These are phyloP conservation scores for Chamaecyparis obtusa DNA, from an alignment of 75 land plant genomes.

Conservation along the genomic window DNA sequence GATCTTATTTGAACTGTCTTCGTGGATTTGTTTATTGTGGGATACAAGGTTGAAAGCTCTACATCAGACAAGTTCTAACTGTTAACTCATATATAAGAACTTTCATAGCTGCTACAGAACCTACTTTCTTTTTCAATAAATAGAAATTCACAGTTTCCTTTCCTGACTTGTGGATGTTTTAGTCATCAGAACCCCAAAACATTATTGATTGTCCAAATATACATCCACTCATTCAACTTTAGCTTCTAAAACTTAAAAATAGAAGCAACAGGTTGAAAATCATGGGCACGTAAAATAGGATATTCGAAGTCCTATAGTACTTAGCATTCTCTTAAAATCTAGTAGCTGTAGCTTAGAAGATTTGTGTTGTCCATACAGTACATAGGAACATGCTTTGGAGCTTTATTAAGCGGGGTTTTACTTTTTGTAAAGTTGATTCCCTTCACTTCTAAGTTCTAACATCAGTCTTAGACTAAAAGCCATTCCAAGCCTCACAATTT, in stretches of 20 bases:
- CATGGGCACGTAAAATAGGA: not conserved
- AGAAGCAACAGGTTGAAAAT: not conserved
- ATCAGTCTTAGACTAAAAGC: not conserved
- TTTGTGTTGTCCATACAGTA: not conserved
- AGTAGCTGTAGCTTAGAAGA: not conserved
- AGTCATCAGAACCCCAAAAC: not conserved
- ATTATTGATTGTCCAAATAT: not conserved
- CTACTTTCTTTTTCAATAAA: not conserved
- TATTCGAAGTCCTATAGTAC: not conserved
- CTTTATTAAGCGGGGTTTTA: not conserved
- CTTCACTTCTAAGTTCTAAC: not conserved
- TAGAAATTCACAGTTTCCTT: not conserved
- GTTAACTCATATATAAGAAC: too few relatives aligned
- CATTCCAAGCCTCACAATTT: too few relatives aligned
- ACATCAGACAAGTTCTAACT: not conserved
- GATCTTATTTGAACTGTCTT: not conserved
- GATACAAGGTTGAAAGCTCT: not conserved
- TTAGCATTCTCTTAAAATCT: not conserved
- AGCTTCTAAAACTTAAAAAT: not conserved
- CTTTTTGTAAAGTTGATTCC: not conserved
- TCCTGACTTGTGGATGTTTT: not conserved
- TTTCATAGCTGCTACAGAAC: not conserved
- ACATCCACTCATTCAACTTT: not conserved
- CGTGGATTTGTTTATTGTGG: not conserved
- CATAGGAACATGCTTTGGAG: not conserved